Conservation (phyloP, 2,329 filamentous ascomycete genomes). For the Aureobasidium sp. region DNA sequence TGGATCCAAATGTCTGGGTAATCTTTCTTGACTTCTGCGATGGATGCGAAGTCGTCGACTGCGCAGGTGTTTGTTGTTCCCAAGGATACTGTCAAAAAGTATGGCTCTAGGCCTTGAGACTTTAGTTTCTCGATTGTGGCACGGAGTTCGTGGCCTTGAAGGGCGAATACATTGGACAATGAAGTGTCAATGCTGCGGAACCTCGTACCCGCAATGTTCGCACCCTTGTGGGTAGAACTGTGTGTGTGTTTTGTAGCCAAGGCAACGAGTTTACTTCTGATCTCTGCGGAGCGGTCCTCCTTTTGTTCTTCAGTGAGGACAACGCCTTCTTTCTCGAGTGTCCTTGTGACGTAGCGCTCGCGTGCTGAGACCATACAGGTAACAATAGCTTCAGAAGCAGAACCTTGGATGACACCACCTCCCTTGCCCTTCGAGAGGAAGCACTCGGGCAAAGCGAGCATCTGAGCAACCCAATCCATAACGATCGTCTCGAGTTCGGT, state of each 20-base stretch:
- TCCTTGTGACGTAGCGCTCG: slow-evolving; percentile 65
- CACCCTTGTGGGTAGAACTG: slow-evolving; percentile 79
- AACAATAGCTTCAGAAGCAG: slow-evolving; percentile 78
- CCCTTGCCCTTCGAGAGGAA: slow-evolving; percentile 69
- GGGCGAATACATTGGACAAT: slow-evolving; percentile 57
- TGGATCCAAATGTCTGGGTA: slow-evolving; percentile 75
- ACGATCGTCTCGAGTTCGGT: slow-evolving; percentile 92
- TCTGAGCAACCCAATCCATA: slow-evolving; percentile 81
- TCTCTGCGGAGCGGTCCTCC: slow-evolving; percentile 62
- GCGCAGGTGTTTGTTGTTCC: slow-evolving; percentile 87
- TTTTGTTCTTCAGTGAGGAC: slow-evolving; percentile 46
- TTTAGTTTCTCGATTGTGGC: slow-evolving; percentile 58
- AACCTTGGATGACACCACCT: slow-evolving; percentile 91
- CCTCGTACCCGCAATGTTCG: slow-evolving; percentile 77
- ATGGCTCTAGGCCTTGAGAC: slow-evolving; percentile 67
- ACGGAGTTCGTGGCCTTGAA: slow-evolving; percentile 60
- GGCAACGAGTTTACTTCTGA: slow-evolving; percentile 68
- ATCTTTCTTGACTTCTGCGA: slow-evolving; percentile 50
- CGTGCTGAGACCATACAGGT: slow-evolving; percentile 82
- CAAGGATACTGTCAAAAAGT: slow-evolving; percentile 76
- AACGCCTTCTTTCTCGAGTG: slow-evolving; percentile 43
- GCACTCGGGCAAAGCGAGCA: slow-evolving; percentile 64
- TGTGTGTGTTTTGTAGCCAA: slow-evolving; percentile 75
- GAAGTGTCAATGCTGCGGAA: slow-evolving; percentile 62
- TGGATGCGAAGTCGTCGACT: slow-evolving; percentile 69